phyloP scores from a whole-genome alignment of 306 rosid species.

The Pterocarpus santalinus region DNA sequence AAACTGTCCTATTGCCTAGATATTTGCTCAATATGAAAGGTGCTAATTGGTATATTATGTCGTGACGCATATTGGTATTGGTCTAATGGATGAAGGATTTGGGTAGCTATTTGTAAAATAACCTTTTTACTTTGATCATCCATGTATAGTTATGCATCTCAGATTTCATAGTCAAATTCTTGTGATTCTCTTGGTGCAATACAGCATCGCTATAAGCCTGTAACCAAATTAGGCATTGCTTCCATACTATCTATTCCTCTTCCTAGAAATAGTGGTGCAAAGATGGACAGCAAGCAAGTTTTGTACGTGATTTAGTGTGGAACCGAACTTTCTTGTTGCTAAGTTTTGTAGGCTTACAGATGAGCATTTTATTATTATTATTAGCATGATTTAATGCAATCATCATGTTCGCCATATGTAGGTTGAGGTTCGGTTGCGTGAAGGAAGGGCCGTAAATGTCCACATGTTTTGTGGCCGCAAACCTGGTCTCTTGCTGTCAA shows the following conservation, averaged over 20 bases:
- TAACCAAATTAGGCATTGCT: not conserved
- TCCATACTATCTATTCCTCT: conserved; percentile 14
- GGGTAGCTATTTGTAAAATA: not conserved
- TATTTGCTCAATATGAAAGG: not conserved
- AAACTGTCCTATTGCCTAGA: conserved; percentile 7
- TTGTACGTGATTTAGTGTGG: conserved; percentile 5
- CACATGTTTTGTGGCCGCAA: conserved; percentile 92
- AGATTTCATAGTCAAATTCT: not conserved
- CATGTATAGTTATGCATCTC: not conserved
- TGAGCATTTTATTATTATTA: conserved; percentile 2
- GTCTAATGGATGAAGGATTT: too few relatives aligned
- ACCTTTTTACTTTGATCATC: not conserved
- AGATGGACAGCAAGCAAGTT: conserved; percentile 5
- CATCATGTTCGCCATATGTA: conserved; percentile 36
- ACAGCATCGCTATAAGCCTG: not conserved
- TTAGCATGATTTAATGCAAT: conserved; percentile 1
- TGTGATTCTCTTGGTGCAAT: not conserved
- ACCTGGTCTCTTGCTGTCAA: conserved; percentile 88
- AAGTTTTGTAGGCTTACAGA: conserved; percentile 2
- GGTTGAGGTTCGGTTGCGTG: conserved; percentile 87
- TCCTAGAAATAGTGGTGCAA: conserved; percentile 10
- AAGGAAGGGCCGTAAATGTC: conserved; percentile 90
- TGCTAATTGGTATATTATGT: not conserved
- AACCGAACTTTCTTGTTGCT: conserved; percentile 26
- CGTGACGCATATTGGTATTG: too few relatives aligned